These are phyloP conservation scores for Phytophthora syringae DNA, from an alignment of 352 stramenopile species.

Conservation along the genomic window DNA sequence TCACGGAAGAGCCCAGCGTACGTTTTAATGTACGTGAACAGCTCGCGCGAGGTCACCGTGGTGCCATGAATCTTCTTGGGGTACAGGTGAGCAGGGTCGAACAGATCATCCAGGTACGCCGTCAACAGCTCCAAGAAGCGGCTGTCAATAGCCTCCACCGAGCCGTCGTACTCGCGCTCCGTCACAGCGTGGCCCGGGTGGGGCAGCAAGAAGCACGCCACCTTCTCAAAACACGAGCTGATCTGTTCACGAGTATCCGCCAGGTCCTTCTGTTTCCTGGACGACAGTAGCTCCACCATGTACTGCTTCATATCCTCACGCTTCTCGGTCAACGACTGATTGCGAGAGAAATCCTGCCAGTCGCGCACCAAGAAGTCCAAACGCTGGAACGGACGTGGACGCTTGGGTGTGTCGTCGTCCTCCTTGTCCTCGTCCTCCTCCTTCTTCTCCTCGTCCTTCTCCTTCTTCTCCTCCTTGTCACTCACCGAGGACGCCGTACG, in stretches of 20 bases:
- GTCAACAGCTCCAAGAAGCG: constrained; percentile 96
- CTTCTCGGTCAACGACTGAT: constrained; percentile 88
- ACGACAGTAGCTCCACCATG: constrained; percentile 92
- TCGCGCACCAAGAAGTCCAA: constrained; percentile 99
- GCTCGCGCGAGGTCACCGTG: constrained; percentile 93
- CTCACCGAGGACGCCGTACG: constrained; percentile 42
- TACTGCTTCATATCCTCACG: constrained; percentile 95
- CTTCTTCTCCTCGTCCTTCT: constrained; percentile 35
- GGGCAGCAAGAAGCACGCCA: constrained; percentile 96
- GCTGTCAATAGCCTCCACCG: constrained; percentile 94
- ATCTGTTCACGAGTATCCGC: constrained; percentile 97
- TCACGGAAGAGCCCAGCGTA: constrained; percentile 97
- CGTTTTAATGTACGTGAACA: constrained; percentile 96
- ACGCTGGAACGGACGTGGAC: constrained; percentile 94
- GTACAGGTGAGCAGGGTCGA: constrained; percentile 85
- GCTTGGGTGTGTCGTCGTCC: constrained; percentile 19
- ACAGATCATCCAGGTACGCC: constrained; percentile 95
- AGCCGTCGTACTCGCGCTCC: constrained; percentile 97
- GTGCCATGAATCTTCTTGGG: constrained; percentile 96
- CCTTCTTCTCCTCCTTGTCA: constrained; percentile 29
- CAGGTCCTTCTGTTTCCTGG: constrained; percentile 94
- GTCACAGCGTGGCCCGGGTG: constrained; percentile 97
- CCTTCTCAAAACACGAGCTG: constrained; percentile 95
- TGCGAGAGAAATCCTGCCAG: constrained; percentile 97
- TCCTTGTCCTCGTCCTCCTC: constrained; percentile 42